Evolutionary conservation across 2,329 filamentous ascomycete genomes (phyloP), one percentile per base, ranked within the genome.

Genomic region (Monilinia fructicola): DNA sequence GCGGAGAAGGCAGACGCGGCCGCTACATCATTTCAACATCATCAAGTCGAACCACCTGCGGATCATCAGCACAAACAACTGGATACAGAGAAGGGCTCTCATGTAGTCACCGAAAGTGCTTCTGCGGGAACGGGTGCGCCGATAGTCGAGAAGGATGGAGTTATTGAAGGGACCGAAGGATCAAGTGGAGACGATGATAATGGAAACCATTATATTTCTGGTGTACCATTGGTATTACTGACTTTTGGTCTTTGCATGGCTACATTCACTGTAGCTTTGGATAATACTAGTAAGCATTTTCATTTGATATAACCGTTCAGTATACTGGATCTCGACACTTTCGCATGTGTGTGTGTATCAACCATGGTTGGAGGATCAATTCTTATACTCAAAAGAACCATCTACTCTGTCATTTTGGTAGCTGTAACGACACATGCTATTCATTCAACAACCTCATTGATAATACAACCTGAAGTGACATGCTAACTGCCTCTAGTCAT

Each of bases 231-330:
- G 12, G 71, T 73, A 54, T 76, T 82, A 66, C 79, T 84, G 65
- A 77, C 83, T 23, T 69, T 82, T 35, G 81, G 82, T 35, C 74
- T 85, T 12, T 78, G 81, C 31, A 73, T 84, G 63, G 79, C 78
- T 67, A 78, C 83, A 38, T 68, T 68, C 35, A 66, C 59, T 1
- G 67, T 68, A 35, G 67, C 67, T 28, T 56, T 68, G 38, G 74
- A 84, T 54, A 80, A 75, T 46, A 75, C 74, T 18, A 77, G 64
- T 61, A 28, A 61, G 55, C n/a, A 14, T 54, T 54, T n/a, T 76
- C 54, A 72, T 75, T 60, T 26, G 6, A 50, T 60, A 38, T 6
- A 1, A 6, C 4, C 6, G 1, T 38, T 28, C 16, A 50, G n/a
- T 2, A 38, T 38, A 18, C 14, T 1, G 28, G 28, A 18, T 14